Conservation (phyloP, 495 filamentous ascomycete genomes). For the Alectoria sarmentosa region DNA sequence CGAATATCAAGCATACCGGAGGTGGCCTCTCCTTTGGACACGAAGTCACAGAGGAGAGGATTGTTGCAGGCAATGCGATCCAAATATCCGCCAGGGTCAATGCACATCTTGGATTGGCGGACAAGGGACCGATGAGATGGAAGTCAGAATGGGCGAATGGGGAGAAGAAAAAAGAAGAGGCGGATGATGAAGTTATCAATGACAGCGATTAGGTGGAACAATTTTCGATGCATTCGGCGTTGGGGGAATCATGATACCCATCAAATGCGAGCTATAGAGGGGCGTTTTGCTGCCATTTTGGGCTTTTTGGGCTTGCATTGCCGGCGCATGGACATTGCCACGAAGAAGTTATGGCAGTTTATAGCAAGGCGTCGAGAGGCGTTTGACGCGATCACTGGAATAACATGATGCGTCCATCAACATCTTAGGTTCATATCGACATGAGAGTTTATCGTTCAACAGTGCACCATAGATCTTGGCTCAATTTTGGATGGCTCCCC, state of each 20-base stretch:
- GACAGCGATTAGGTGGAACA: not conserved
- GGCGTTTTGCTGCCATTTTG: not conserved
- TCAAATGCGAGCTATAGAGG: not conserved
- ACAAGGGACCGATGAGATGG: constrained; percentile 14
- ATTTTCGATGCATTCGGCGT: not conserved
- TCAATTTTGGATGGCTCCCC: too few species aligned
- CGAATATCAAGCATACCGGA: constrained; percentile 24
- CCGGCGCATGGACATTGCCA: not conserved
- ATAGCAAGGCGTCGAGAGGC: not conserved
- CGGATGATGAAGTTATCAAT: not conserved
- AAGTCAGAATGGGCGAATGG: constrained; percentile 15
- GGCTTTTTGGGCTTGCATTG: constrained; percentile 9
- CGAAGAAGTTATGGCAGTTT: not conserved
- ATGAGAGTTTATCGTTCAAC: not conserved
- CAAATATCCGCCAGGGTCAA: constrained; percentile 20
- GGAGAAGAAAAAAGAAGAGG: constrained; percentile 12
- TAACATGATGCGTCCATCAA: not conserved
- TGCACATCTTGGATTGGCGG: constrained; percentile 14
- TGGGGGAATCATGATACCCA: not conserved
- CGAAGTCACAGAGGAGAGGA: constrained; percentile 18
- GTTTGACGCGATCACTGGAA: not conserved
- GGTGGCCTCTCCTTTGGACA: constrained; percentile 21
- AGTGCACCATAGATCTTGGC: too few species aligned
- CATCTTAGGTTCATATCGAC: not conserved
- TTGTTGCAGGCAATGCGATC: constrained; percentile 20